A percentile compares a stretch with the other conserved stretches of the same genome.
Evolutionary conservation across 352 stramenopile species (phyloP).

Genomic region (Pelagophyceae sp.): DNA sequence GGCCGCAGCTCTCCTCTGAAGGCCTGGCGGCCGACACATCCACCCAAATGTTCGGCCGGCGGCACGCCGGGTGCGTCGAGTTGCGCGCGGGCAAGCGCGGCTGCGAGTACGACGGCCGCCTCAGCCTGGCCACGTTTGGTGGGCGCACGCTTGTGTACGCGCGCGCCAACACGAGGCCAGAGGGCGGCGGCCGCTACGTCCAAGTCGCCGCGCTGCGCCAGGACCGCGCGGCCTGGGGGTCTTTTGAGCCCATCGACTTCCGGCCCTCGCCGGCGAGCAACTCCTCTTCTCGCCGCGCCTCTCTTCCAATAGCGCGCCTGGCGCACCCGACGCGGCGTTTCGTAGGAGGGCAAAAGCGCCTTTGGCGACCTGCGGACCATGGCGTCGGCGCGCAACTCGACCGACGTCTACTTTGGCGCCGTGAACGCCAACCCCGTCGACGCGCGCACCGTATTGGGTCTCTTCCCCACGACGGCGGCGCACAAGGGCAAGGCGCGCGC

Average conservation of each 20-base stretch:
- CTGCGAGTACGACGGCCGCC: constrained; percentile 12
- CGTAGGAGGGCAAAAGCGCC: too few species aligned
- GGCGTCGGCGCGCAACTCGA: background rate
- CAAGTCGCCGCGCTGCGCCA: background rate
- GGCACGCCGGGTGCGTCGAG: constrained; percentile 1
- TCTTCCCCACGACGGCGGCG: background rate
- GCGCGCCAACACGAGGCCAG: constrained; percentile 1
- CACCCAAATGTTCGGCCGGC: background rate
- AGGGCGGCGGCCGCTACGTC: constrained; percentile 1
- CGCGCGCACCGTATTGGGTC: background rate
- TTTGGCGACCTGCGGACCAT: background rate
- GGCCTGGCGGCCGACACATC: background rate
- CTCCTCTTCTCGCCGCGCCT: too few species aligned
- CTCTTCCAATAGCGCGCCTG: background rate
- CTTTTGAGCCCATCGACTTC: background rate
- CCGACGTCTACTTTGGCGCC: constrained; percentile 6
- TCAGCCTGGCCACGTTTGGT: background rate
- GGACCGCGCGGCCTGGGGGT: background rate
- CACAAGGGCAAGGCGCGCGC: background rate
- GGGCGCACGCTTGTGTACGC: background rate
- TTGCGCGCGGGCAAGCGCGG: background rate
- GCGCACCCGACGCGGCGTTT: background rate
- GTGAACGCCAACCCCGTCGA: constrained; percentile 9
- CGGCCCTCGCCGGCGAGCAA: too few species aligned
- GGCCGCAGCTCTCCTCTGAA: background rate